A percentile compares a stretch with the other conserved stretches of the same genome.
Evolutionary conservation across 2,329 filamentous ascomycete genomes (phyloP).

Genomic region (Fusarium anguioides): DNA sequence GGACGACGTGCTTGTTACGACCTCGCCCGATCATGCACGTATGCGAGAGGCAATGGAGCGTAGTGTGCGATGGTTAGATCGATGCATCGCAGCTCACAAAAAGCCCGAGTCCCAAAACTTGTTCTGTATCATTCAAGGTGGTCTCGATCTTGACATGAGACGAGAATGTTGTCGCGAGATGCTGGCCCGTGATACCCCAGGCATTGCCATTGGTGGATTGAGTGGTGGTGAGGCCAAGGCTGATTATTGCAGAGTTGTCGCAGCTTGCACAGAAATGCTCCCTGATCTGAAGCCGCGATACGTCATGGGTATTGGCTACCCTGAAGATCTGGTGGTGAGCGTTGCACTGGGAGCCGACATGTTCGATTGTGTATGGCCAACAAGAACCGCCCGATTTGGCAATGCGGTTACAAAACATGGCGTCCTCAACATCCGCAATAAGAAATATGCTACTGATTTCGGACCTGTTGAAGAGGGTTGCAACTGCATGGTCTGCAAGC

Average conservation of each 20-base stretch:
- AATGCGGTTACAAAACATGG: slow-evolving; percentile 88
- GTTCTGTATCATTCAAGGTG: slow-evolving; percentile 98
- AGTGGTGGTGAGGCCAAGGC: slow-evolving; percentile 95
- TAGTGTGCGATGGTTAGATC: slow-evolving; percentile 94
- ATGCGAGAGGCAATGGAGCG: slow-evolving; percentile 97
- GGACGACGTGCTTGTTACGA: slow-evolving; percentile 97
- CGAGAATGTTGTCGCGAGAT: slow-evolving; percentile 86
- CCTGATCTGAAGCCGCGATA: slow-evolving; percentile 96
- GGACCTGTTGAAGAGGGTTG: slow-evolving; percentile 85
- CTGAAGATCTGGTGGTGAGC: slow-evolving; percentile 93
- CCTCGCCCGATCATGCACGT: slow-evolving; percentile 85
- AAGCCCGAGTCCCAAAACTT: slow-evolving; percentile 88
- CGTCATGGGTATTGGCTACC: slow-evolving; percentile 98
- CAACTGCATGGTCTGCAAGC: slow-evolving; percentile 80
- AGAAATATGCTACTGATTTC: slow-evolving; percentile 82
- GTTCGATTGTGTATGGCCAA: slow-evolving; percentile 99
- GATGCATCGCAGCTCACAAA: slow-evolving; percentile 90
- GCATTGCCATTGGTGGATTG: slow-evolving; percentile 94
- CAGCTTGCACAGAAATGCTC: slow-evolving; percentile 84
- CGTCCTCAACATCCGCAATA: slow-evolving; percentile 85
- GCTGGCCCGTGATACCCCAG: slow-evolving; percentile 90
- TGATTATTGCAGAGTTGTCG: slow-evolving; percentile 91
- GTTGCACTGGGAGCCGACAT: slow-evolving; percentile 96
- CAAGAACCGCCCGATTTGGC: slow-evolving; percentile 93
- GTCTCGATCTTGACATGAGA: slow-evolving; percentile 87